Percentiles rank a stretch among this genome's conserved stretches.
Conservation (phyloP, 192 early-diverging fungal species). For the Coemansia sp. region DNA sequence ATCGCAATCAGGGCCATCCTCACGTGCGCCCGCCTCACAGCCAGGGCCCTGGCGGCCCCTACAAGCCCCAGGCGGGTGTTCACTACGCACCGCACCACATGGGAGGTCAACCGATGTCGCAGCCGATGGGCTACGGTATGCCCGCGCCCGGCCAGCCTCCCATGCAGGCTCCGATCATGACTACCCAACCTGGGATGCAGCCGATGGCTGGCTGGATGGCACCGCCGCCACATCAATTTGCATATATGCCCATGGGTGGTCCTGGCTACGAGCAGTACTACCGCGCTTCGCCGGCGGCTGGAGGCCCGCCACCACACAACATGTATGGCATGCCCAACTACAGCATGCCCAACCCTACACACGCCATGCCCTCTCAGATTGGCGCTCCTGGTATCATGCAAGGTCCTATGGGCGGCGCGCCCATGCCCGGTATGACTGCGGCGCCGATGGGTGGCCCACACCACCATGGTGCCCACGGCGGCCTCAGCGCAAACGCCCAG, state of each 20-base stretch:
- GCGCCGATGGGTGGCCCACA: conserved; percentile 44
- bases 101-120: conserved; percentile 50
- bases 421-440: conserved; percentile 50
- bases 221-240: conserved; percentile 44
- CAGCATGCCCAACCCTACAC: conserved; percentile 42
- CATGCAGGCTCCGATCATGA: conserved; percentile 53
- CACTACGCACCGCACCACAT: conserved; percentile 52
- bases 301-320: conserved; percentile 31
- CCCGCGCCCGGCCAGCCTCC: conserved; percentile 40
- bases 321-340: conserved; percentile 47
- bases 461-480: conserved; percentile 18
- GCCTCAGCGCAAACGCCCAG: conserved; percentile 41
- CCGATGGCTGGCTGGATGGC: conserved; percentile 55
- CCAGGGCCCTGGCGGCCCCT: conserved; percentile 37
- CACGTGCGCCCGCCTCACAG: conserved; percentile 45
- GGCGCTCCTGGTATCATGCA: conserved; percentile 40
- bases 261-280: conserved; percentile 51
- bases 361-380: conserved; percentile 36
- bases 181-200: conserved; percentile 49
- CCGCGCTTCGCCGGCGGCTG: conserved; percentile 30
- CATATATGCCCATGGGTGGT: conserved; percentile 43
- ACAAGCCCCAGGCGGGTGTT: conserved; percentile 46
- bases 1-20: conserved; percentile 41
- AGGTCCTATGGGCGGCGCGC: conserved; percentile 33
- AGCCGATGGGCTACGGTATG: conserved; percentile 53